Evolutionary conservation across 805 yeast genomes (phyloP).

Genomic region (Sporopachydermia lactativora): DNA sequence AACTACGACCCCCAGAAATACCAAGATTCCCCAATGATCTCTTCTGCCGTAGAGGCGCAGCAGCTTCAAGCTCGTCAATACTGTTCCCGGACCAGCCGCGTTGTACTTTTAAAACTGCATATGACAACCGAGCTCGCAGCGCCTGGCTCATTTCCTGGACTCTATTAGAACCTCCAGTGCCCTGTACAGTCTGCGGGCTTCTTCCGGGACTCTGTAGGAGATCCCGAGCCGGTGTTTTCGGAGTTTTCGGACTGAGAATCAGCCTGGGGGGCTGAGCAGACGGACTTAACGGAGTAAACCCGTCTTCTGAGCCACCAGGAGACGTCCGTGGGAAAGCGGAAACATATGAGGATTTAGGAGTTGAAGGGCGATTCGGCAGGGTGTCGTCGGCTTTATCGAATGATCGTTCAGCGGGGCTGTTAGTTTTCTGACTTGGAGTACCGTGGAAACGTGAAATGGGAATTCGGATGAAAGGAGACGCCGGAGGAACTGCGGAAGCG

Average conservation of each 20-base stretch:
- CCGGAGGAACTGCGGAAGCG: no score
- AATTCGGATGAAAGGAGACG: no score
- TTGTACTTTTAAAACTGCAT: neutral
- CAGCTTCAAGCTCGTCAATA: neutral
- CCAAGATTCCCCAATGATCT: neutral
- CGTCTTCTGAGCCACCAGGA: no score
- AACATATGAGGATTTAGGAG: constrained; percentile 1
- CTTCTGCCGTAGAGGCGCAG: neutral
- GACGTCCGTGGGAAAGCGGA: neutral
- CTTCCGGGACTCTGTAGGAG: neutral
- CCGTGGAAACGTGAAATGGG: no score
- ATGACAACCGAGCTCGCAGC: neutral
- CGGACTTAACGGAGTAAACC: no score
- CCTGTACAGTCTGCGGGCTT: neutral
- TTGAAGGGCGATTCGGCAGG: neutral
- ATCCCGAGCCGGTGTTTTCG: neutral
- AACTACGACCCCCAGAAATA: no score
- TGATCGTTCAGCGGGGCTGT: no score
- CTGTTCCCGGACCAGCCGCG: neutral
- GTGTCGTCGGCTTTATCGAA: no score
- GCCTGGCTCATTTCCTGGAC: constrained; percentile 1
- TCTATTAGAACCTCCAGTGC: neutral
- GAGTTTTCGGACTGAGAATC: neutral
- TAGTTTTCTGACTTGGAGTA: no score
- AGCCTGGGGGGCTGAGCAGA: no score